phyloP scores from a whole-genome alignment of 495 filamentous ascomycete genomes.

The Aspergillus coremiiformis region DNA sequence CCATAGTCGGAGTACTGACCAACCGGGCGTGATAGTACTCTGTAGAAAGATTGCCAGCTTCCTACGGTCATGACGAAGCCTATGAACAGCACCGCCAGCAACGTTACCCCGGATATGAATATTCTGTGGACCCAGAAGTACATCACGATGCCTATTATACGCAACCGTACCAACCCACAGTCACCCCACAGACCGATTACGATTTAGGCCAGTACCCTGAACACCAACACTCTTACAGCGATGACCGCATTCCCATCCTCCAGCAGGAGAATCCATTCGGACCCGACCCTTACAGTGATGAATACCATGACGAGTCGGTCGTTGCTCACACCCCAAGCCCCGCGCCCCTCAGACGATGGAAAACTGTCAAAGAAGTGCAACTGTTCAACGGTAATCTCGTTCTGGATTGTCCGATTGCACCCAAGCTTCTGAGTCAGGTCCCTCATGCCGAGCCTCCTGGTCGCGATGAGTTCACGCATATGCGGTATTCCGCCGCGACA shows the following conservation, averaged over 20 bases:
- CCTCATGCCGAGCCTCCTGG: conserved; percentile 72
- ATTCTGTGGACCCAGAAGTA: conserved; percentile 68
- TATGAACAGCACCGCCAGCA: conserved; percentile 48
- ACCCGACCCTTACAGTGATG: conserved; percentile 44
- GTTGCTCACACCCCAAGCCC: conserved; percentile 47
- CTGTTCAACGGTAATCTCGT: conserved; percentile 96
- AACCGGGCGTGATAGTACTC: conserved; percentile 52
- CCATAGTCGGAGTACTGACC: conserved; percentile 5
- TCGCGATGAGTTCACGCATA: conserved; percentile 97
- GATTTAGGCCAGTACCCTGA: conserved; percentile 46
- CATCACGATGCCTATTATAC: conserved; percentile 85
- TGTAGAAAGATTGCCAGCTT: conserved; percentile 64
- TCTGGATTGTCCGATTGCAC: conserved; percentile 92
- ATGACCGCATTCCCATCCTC: conserved; percentile 58
- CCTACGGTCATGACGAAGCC: conserved; percentile 60
- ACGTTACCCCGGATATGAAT: conserved; percentile 51
- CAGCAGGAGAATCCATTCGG: conserved; percentile 49
- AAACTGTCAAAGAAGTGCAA: conserved; percentile 97
- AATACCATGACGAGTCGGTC: conserved; percentile 39
- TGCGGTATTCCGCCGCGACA: conserved; percentile 95
- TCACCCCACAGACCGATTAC: conserved; percentile 49
- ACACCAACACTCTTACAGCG: conserved; percentile 43
- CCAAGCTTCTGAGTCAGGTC: conserved; percentile 75
- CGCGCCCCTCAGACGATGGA: conserved; percentile 83
- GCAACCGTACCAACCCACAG: conserved; percentile 64